Conservation (phyloP, 306 rosid genomes). For the Acacia crassicarpa region DNA sequence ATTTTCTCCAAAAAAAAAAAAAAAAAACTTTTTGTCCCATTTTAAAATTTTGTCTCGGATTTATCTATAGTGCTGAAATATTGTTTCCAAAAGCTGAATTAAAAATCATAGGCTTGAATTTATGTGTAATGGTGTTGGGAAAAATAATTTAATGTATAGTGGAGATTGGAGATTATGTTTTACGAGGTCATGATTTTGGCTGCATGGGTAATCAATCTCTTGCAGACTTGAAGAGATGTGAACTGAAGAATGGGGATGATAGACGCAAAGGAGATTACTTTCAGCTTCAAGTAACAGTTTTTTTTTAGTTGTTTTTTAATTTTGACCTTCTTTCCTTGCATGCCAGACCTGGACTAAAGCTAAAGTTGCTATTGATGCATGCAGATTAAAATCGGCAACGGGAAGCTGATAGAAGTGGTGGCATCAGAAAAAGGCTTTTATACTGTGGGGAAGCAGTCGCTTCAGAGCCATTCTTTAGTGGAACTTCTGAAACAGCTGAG, state of each 20-base stretch:
- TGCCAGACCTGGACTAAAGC: not conserved
- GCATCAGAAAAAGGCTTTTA: slow-evolving; percentile 88
- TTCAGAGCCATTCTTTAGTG: slow-evolving; percentile 76
- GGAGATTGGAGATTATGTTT: slow-evolving; percentile 11
- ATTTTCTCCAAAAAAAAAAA: no score
- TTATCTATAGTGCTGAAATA: not conserved
- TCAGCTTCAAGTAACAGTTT: slow-evolving; percentile 65
- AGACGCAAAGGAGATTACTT: slow-evolving; percentile 61
- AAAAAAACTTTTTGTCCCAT: not conserved
- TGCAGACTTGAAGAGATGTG: slow-evolving; percentile 70
- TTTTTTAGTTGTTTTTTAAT: not conserved
- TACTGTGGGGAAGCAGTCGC: slow-evolving; percentile 67
- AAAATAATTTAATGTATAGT: not conserved
- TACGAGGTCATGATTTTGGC: slow-evolving; percentile 15
- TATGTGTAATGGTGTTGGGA: not conserved
- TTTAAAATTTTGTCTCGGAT: not conserved
- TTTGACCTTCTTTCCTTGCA: not conserved
- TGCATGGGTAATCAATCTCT: not conserved
- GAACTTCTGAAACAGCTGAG: slow-evolving; percentile 96
- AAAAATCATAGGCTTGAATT: not conserved
- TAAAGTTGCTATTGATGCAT: slow-evolving; percentile 24
- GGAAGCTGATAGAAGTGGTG: slow-evolving; percentile 77
- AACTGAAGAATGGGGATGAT: slow-evolving; percentile 49
- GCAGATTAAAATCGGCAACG: slow-evolving; percentile 92
- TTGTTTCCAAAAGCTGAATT: not conserved